Evolutionary conservation across 371 early-diverging fungal genomes (phyloP).

Genomic region (Syncephalastrum contaminatum): DNA sequence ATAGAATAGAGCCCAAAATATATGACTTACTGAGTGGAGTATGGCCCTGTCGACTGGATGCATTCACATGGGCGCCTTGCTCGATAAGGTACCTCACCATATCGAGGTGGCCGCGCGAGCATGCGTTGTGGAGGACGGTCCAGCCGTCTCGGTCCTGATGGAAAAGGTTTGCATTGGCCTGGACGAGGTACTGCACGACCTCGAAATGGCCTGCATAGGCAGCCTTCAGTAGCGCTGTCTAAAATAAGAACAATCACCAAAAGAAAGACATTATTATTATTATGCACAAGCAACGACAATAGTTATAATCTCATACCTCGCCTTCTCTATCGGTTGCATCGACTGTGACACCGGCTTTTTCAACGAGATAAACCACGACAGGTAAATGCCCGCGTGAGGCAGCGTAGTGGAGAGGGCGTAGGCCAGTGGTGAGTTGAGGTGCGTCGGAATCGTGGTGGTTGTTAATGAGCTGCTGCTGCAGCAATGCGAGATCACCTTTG

Average conservation of each 20-base stretch:
- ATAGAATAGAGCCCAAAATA: not conserved
- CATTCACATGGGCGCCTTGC: constrained; percentile 57
- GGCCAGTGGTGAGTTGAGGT: constrained; percentile 51
- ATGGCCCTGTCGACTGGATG: constrained; percentile 61
- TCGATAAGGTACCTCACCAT: constrained; percentile 59
- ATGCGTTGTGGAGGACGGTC: constrained; percentile 81
- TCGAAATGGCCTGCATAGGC: constrained; percentile 65
- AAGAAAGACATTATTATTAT: not conserved
- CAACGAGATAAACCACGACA: constrained; percentile 60
- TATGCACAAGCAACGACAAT: too few species aligned
- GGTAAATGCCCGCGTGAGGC: constrained; percentile 65
- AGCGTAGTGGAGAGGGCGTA: constrained; percentile 70
- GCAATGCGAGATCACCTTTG: constrained; percentile 4
- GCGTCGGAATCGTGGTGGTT: constrained; percentile 6
- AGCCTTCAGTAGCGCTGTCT: constrained; percentile 81
- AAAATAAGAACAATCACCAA: constrained; percentile 9
- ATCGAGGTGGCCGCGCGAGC: constrained; percentile 55
- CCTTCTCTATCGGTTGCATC: constrained; percentile 67
- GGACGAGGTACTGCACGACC: constrained; percentile 63
- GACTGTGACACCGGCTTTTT: constrained; percentile 56
- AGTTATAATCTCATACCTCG: constrained; percentile 49
- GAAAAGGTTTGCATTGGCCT: constrained; percentile 55
- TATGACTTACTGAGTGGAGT: constrained; percentile 71
- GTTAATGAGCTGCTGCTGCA: constrained; percentile 4
- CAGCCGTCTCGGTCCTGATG: constrained; percentile 78